Evolutionary conservation across 129 eudicot species (phyloP), one percentile per base, ranked within the genome.

Genomic region (Escallonia herrerae): DNA sequence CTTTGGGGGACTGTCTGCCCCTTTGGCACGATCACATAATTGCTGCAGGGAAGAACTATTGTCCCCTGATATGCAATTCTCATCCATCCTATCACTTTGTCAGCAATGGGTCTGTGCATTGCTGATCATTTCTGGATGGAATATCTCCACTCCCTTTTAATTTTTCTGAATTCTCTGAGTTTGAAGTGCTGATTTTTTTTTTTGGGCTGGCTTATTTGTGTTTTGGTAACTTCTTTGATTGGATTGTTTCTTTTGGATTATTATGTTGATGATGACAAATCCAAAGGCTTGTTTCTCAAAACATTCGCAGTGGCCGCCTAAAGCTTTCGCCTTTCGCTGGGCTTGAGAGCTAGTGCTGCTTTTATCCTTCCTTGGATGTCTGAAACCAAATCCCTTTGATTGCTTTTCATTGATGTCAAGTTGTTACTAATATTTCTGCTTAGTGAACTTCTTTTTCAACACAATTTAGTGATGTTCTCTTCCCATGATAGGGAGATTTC

Each of bases 291-390:
- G 33, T 22, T 22, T 22, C 33, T 22, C 33, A 22, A 22, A 22
- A 22, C 33, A 22, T 22, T 22, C 33, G 33, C 33, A 22, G 33
- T 22, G 33, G 33, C 33, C 33, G 33, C 33, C 33, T 22, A 22
- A 22, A 76, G 68, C 79, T 80, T 80, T 75, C 84, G 84, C 81
- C 81, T 82, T 75, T 82, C 80, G 87, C 83, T 83, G 67, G 87
- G 87, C 87, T 82, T 72, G 87, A 82, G 84, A 79, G 87, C 58
- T 81, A 44, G 37, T 76, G 86, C 74, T 81, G 82, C 41, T 73
- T 51, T 51, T 41, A 65, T 72, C 82, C 86, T 81, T 81, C 86
- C 86, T 81, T 81, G 86, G 86, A 81, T 81, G 82, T 81, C 82
- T 76, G 86, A 81, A 66, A 53, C 58, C 33, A 22, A 22, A 22